These are phyloP conservation scores for Plasmodium relictum DNA, from an alignment of 169 alveolate species.

Conservation along the genomic window DNA sequence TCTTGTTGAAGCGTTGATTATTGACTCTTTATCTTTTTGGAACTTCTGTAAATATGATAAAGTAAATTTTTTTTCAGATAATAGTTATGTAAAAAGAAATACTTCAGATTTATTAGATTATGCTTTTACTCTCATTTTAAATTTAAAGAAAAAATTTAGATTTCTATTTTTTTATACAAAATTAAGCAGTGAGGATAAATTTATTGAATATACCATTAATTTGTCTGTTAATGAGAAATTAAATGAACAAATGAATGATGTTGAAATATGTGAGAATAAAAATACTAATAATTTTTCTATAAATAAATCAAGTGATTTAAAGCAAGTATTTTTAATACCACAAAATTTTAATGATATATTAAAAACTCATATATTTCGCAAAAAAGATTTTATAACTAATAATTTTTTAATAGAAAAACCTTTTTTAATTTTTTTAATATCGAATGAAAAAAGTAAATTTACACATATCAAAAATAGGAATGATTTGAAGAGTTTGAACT, in stretches of 20 bases:
- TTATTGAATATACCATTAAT: conserved; percentile 62
- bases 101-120: conserved; percentile 62
- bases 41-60: conserved; percentile 71
- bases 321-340: conserved; percentile 63
- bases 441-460: conserved; percentile 58
- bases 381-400: conserved; percentile 53
- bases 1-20: conserved; percentile 50
- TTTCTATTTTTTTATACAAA: conserved; percentile 69
- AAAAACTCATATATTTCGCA: conserved; percentile 65
- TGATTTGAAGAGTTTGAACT: conserved; percentile 14
- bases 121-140: conserved; percentile 74
- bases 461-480: conserved; percentile 26
- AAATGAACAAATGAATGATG: neutral
- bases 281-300: neutral
- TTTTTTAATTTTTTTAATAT: conserved; percentile 71
- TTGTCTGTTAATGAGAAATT: conserved; percentile 21
- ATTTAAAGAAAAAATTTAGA: conserved; percentile 50
- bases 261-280: neutral
- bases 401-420: conserved; percentile 75
- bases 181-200: conserved; percentile 49
- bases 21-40: conserved; percentile 74
- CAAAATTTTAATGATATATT: conserved; percentile 67
- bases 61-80: conserved; percentile 72
- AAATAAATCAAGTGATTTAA: conserved; percentile 13
- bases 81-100: conserved; percentile 60